Conservation (phyloP, 768 basidiomycete species). For the Hemileccinum impolitum region DNA sequence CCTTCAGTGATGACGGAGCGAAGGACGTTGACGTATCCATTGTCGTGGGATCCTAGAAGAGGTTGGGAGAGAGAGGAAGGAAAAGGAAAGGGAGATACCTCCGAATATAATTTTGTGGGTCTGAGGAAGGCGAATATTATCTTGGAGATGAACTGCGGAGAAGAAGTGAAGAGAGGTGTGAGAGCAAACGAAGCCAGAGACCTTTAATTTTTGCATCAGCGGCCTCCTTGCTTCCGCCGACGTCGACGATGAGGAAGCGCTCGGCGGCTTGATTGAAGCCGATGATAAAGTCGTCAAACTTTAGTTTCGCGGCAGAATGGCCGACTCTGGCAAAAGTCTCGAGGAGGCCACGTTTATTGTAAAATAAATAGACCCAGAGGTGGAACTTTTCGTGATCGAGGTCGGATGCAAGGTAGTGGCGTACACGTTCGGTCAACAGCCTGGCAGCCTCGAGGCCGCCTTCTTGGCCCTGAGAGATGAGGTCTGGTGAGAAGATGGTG, state of each 20-base stretch:
- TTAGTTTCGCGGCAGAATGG: slow-evolving; percentile 33
- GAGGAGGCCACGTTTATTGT: slow-evolving; percentile 57
- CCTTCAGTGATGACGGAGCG: slow-evolving; percentile 64
- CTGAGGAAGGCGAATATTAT: slow-evolving; percentile 51
- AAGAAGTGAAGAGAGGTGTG: background rate
- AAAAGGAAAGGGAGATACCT: slow-evolving; percentile 36
- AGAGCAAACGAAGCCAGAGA: slow-evolving; percentile 21
- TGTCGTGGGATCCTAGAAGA: slow-evolving; percentile 63
- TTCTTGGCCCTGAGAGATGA: slow-evolving; percentile 51
- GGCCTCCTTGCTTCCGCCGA: slow-evolving; percentile 68
- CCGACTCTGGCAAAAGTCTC: slow-evolving; percentile 43
- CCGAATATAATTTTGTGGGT: slow-evolving; percentile 67
- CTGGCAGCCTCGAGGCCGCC: slow-evolving; percentile 59
- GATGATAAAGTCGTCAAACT: slow-evolving; percentile 61
- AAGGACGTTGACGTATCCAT: slow-evolving; percentile 63
- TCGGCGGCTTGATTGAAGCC: slow-evolving; percentile 71
- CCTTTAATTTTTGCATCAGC: slow-evolving; percentile 77
- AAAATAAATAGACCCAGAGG: slow-evolving; percentile 60
- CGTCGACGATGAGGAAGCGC: slow-evolving; percentile 67
- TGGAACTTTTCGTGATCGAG: slow-evolving; percentile 35
- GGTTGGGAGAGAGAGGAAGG: slow-evolving; percentile 1
- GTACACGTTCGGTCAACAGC: slow-evolving; percentile 36
- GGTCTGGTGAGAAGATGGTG: slow-evolving; percentile 52
- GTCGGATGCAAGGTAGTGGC: slow-evolving; percentile 19
- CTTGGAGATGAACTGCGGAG: slow-evolving; percentile 38